Base-by-base conservation (phyloP, 176 grass and related monocot genomes). In the Oropetium thomaeum region DNA sequence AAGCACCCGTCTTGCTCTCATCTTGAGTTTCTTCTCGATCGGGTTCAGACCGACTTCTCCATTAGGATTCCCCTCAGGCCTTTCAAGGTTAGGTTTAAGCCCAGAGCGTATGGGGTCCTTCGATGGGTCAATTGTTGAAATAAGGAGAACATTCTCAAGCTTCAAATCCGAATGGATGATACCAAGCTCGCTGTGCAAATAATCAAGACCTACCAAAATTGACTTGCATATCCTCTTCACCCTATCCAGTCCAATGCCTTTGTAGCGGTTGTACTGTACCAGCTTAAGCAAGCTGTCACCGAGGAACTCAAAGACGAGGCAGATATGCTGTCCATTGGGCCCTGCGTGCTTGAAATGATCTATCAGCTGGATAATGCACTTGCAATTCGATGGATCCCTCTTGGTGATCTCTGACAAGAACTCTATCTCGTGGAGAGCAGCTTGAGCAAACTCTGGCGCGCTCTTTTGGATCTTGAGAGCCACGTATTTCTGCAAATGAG, bases 381-480 rank as follows among this genome's bases (percentile, higher is more conserved):
- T 99, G 66, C 83, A 90, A 71, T 99, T 99, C 2, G 67, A 85
- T 0, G 87, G 82, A 31, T 95, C 96, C 42, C 64, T 76, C 47
- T 81, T 85, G 4, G 96, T 92, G 69, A 95, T 85, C 80, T 93
- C 91, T 1, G 65, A 84, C 12, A 99, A 82, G 81, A 95, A 85
- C 53, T 99, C 91, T 19, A 99, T 92, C 79, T 99, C 96, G 76
- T 99, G 96, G 70, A 99, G 72, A 68, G 96, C 96, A 25, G 96
- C 91, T 71, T 99, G 89, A n/a, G 89, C 91, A 82, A 99, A 99
- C 52, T 95, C 91, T 8, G 82, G 83, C 0, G 89, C 92, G 32
- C 96, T 99, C 86, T 99, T 99, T 68, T 99, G 96, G 55, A 99
- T 95, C 83, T 99, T 99, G 33, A 99, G 87, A 19, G 96, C 96